A percentile compares a stretch with the other conserved stretches of the same genome.
phyloP scores from a whole-genome alignment of 2,329 filamentous ascomycete genomes.

The Claviceps capensis region DNA sequence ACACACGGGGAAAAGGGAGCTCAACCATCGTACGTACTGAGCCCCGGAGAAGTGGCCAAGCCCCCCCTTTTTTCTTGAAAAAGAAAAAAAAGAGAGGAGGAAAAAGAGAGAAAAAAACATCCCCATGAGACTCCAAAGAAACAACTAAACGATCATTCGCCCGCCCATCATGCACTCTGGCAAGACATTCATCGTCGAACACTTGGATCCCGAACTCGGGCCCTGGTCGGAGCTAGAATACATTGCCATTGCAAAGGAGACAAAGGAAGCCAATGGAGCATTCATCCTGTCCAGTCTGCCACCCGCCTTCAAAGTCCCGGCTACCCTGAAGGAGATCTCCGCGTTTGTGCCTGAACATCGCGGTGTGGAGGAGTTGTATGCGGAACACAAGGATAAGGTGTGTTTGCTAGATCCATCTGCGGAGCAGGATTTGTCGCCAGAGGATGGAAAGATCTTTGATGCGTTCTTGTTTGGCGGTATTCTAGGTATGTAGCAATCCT shows the following conservation, averaged over 20 bases:
- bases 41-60: no score
- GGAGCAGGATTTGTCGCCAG: conserved; percentile 64
- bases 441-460: conserved; percentile 72
- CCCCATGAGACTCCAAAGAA: no score
- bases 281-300: conserved; percentile 81
- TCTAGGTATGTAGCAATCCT: conserved; percentile 46
- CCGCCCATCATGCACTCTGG: conserved; percentile 22
- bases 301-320: conserved; percentile 49
- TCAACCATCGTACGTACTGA: no score
- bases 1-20: no score
- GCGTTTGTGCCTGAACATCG: conserved; percentile 59
- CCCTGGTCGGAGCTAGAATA: conserved; percentile 94
- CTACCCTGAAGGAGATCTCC: conserved; percentile 37
- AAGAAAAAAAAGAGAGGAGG: not conserved
- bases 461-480: conserved; percentile 95
- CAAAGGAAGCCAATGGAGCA: conserved; percentile 45
- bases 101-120: not conserved
- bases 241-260: conserved; percentile 72
- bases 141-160: no score
- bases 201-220: conserved; percentile 88
- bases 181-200: conserved; percentile 88
- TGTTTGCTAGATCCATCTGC: conserved; percentile 85
- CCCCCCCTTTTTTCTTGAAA: not conserved
- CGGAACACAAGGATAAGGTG: conserved; percentile 56
- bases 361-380: conserved; percentile 74